phyloP scores from a whole-genome alignment of 2,329 filamentous ascomycete species.

The Aspergillus texensis region DNA sequence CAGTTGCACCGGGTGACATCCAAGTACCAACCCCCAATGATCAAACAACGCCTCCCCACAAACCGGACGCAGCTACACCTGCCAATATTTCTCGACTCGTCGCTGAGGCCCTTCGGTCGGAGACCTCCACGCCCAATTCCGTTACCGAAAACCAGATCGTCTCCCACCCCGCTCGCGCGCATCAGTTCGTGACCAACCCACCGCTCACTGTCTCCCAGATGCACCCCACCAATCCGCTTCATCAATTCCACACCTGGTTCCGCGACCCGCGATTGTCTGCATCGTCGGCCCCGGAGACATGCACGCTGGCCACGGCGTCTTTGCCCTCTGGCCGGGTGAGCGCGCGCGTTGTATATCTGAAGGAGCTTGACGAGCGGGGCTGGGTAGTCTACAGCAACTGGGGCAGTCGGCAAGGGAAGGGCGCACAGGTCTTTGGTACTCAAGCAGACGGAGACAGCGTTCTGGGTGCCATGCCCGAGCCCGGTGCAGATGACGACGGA shows the following conservation, averaged over 20 bases:
- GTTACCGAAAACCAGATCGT: slow-evolving; percentile 37
- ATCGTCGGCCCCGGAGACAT: slow-evolving; percentile 81
- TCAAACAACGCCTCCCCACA: slow-evolving; percentile 19
- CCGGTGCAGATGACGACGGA: slow-evolving; percentile 31
- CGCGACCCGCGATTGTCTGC: slow-evolving; percentile 63
- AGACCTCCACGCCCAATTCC: slow-evolving; percentile 40
- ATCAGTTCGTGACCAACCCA: slow-evolving; percentile 47
- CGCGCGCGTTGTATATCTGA: slow-evolving; percentile 87
- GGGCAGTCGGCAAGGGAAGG: slow-evolving; percentile 64
- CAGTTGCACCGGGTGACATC: slow-evolving; percentile 49
- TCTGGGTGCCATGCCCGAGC: slow-evolving; percentile 65
- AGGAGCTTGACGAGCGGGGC: slow-evolving; percentile 80
- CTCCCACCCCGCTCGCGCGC: slow-evolving; percentile 43
- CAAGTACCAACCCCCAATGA: slow-evolving; percentile 20
- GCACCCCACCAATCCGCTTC: slow-evolving; percentile 61
- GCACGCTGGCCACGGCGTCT: slow-evolving; percentile 79
- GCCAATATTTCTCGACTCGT: slow-evolving; percentile 12
- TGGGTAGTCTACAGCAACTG: slow-evolving; percentile 96
- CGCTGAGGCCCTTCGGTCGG: slow-evolving; percentile 32
- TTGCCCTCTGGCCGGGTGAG: slow-evolving; percentile 84
- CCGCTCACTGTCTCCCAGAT: slow-evolving; percentile 45
- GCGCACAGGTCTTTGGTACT: slow-evolving; percentile 42
- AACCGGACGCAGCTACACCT: slow-evolving; percentile 15
- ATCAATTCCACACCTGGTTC: slow-evolving; percentile 93
- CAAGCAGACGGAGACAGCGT: slow-evolving; percentile 14